Conservation (phyloP, 2,329 filamentous ascomycete species). For the Diaporthe ilicicola region DNA sequence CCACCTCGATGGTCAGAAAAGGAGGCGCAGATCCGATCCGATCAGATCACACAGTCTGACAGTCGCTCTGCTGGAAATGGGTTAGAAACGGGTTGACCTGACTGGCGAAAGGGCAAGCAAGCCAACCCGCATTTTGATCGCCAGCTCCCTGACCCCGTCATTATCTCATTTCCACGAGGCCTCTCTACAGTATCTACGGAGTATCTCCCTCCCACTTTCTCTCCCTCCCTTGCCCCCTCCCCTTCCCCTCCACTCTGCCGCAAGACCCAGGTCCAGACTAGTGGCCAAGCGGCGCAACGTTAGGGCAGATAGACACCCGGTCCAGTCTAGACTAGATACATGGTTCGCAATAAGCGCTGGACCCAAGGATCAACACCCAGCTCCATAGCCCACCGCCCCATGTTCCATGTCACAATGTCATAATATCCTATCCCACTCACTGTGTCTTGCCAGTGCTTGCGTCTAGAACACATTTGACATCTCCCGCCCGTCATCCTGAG, state of each 20-base stretch:
- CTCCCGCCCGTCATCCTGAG: neutral
- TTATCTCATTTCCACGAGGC: neutral
- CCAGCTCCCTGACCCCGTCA: conserved; percentile 16
- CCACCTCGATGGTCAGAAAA: neutral
- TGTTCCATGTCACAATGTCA: neutral
- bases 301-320: neutral
- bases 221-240: neutral
- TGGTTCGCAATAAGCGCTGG: conserved; percentile 19
- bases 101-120: neutral
- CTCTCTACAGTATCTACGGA: too few species aligned
- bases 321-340: neutral
- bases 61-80: neutral
- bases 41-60: neutral
- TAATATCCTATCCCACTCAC: neutral
- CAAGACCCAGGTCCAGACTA: neutral
- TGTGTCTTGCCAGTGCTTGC: too few species aligned
- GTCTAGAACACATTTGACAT: conserved; percentile 18
- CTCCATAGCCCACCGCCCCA: neutral
- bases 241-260: neutral
- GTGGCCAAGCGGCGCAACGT: conserved; percentile 1
- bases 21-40: conserved; percentile 14
- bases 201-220: neutral
- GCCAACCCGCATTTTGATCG: conserved; percentile 9
- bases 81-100: neutral
- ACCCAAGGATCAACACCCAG: conserved; percentile 18